These are phyloP conservation scores for Cladosporium sp. DNA, from an alignment of 2,329 filamentous ascomycete genomes.

Conservation along the genomic window DNA sequence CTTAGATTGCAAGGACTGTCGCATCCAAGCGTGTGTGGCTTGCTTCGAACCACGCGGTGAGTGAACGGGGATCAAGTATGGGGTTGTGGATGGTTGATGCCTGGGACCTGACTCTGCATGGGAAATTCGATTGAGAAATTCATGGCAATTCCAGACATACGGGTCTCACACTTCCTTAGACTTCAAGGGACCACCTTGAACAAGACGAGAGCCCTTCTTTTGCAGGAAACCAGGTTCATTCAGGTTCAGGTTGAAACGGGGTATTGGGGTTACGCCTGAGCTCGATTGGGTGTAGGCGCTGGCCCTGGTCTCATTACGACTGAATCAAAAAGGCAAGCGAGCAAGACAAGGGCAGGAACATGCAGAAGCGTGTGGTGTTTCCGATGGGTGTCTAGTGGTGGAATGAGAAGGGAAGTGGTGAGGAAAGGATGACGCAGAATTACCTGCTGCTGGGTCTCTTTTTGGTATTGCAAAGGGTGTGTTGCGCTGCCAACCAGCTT, in stretches of 20 bases:
- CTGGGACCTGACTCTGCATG: background rate
- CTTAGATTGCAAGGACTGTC: background rate
- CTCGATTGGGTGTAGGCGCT: background rate
- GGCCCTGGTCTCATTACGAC: background rate
- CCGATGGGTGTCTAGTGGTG: background rate
- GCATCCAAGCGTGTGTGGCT: background rate
- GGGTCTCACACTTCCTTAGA: background rate
- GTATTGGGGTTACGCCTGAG: background rate
- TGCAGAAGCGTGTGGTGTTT: background rate
- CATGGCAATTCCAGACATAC: conserved; percentile 3
- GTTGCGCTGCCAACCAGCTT: conserved; percentile 10
- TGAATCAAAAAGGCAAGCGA: background rate
- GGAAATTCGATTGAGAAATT: background rate
- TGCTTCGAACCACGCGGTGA: background rate
- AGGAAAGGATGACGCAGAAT: background rate
- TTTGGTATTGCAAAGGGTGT: conserved; percentile 3
- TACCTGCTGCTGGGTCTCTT: background rate
- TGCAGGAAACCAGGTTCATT: background rate
- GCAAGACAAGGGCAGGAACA: background rate
- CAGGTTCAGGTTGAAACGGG: conserved; percentile 2
- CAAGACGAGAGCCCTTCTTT: conserved; percentile 2
- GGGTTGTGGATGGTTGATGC: background rate
- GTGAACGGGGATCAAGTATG: background rate
- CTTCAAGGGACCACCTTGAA: background rate
- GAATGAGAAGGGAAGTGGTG: background rate